A percentile compares a stretch with the other conserved stretches of the same genome.
Evolutionary conservation across 2,329 filamentous ascomycete genomes (phyloP).

Genomic region (Penicillium sp.): DNA sequence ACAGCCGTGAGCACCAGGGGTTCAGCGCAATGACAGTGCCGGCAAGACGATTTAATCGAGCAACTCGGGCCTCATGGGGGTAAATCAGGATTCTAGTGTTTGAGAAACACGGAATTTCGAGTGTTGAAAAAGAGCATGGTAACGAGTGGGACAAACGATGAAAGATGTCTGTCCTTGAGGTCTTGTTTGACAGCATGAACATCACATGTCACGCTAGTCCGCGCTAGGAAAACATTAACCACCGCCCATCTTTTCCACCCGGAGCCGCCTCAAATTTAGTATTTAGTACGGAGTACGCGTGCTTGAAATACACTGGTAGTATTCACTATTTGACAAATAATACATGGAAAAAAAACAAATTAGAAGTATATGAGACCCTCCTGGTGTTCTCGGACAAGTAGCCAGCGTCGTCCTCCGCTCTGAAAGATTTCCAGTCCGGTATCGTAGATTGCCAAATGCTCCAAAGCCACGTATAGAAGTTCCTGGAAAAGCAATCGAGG

Average conservation of each 20-base stretch:
- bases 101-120: not conserved
- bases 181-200: not conserved
- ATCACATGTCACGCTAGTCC: constrained; percentile 17
- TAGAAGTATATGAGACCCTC: not conserved
- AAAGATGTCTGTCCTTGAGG: not conserved
- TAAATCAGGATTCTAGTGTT: not conserved
- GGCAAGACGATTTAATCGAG: not conserved
- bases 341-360: not conserved
- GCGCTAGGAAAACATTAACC: constrained; percentile 8
- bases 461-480: not conserved
- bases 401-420: not conserved
- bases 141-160: not conserved
- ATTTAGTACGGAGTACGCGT: too few species aligned
- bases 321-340: not conserved
- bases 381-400: not conserved
- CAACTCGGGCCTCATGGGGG: constrained; percentile 3
- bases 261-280: not conserved
- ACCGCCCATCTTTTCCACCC: not conserved
- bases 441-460: not conserved
- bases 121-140: not conserved
- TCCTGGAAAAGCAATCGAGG: not conserved
- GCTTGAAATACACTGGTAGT: not conserved
- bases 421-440: not conserved
- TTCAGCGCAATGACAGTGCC: constrained; percentile 4
- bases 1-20: not conserved